phyloP scores from a whole-genome alignment of 2,329 filamentous ascomycete species.

The Tolypocladium amazonense region DNA sequence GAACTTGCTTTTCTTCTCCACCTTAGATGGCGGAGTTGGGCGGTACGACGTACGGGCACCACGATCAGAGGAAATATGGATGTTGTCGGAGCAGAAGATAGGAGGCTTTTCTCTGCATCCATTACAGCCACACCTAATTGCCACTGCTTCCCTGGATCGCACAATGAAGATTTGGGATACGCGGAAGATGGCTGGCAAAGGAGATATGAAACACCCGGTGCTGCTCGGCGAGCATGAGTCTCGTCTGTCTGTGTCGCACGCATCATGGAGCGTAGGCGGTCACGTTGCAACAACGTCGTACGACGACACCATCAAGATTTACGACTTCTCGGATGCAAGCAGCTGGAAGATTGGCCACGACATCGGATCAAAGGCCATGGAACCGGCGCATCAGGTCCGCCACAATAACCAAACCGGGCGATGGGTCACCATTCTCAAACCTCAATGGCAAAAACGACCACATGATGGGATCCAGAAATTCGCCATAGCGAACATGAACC shows the following conservation, averaged over 20 bases:
- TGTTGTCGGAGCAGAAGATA: slow-evolving; percentile 84
- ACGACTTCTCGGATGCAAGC: slow-evolving; percentile 57
- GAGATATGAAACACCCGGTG: slow-evolving; percentile 48
- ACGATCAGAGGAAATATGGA: slow-evolving; percentile 53
- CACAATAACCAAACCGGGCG: slow-evolving; percentile 96
- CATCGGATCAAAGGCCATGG: slow-evolving; percentile 52
- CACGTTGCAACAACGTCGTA: slow-evolving; percentile 89
- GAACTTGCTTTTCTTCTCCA: slow-evolving; percentile 76
- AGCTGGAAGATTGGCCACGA: slow-evolving; percentile 49
- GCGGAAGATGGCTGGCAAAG: slow-evolving; percentile 61
- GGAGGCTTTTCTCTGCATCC: slow-evolving; percentile 86
- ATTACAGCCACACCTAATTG: slow-evolving; percentile 66
- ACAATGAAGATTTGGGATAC: slow-evolving; percentile 90
- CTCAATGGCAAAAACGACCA: slow-evolving; percentile 77
- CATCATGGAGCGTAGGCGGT: slow-evolving; percentile 75
- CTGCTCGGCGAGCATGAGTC: slow-evolving; percentile 76
- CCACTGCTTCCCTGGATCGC: slow-evolving; percentile 82
- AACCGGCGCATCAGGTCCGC: slow-evolving; percentile 55
- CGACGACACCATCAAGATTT: slow-evolving; percentile 90
- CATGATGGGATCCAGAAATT: slow-evolving; percentile 75
- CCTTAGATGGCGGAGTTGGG: slow-evolving; percentile 69
- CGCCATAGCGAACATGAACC: slow-evolving; percentile 93
- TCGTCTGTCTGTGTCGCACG: slow-evolving; percentile 80
- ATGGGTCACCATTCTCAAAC: slow-evolving; percentile 79
- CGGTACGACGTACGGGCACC: slow-evolving; percentile 65